Percentiles rank a stretch among this genome's conserved stretches.
These are phyloP conservation scores for Plasmodium yoelii DNA, from an alignment of 169 alveolate genomes.

Conservation along the genomic window DNA sequence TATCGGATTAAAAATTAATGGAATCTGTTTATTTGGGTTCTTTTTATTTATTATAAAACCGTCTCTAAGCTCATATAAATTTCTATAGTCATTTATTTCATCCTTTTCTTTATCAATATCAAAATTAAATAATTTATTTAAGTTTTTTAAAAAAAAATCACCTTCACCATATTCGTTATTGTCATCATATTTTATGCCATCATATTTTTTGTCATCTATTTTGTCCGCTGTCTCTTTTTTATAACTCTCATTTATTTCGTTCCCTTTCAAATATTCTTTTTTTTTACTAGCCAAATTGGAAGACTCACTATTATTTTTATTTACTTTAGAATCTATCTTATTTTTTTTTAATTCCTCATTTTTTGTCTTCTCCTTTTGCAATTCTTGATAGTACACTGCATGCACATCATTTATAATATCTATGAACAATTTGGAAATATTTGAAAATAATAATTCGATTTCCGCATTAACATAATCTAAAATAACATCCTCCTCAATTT, in stretches of 20 bases:
- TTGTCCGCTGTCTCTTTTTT: background rate
- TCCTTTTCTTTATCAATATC: slow-evolving; percentile 5
- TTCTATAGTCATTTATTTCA: slow-evolving; percentile 17
- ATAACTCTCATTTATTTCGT: background rate
- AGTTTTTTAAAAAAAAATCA: slow-evolving; percentile 20
- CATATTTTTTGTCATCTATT: background rate
- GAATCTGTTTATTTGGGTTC: background rate
- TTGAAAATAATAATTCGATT: slow-evolving; percentile 25
- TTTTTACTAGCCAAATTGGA: too few relatives aligned
- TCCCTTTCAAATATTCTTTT: too few relatives aligned
- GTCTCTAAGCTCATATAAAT: slow-evolving; percentile 50
- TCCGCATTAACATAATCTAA: slow-evolving; percentile 10
- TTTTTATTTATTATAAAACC: slow-evolving; percentile 33
- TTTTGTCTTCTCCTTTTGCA: background rate
- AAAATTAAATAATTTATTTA: slow-evolving; percentile 22
- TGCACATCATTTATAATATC: slow-evolving; percentile 31
- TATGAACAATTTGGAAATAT: slow-evolving; percentile 8
- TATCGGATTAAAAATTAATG: slow-evolving; percentile 48
- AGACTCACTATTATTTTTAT: too few relatives aligned
- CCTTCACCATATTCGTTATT: slow-evolving; percentile 11
- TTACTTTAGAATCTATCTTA: too few relatives aligned
- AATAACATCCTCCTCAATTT: background rate
- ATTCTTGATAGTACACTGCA: slow-evolving; percentile 9
- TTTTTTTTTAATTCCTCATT: background rate
- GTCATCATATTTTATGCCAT: slow-evolving; percentile 1